A percentile compares a stretch with the other conserved stretches of the same genome.
These are phyloP conservation scores for Basipetospora chlamydospora DNA, from an alignment of 2,329 filamentous ascomycete genomes.

Conservation along the genomic window DNA sequence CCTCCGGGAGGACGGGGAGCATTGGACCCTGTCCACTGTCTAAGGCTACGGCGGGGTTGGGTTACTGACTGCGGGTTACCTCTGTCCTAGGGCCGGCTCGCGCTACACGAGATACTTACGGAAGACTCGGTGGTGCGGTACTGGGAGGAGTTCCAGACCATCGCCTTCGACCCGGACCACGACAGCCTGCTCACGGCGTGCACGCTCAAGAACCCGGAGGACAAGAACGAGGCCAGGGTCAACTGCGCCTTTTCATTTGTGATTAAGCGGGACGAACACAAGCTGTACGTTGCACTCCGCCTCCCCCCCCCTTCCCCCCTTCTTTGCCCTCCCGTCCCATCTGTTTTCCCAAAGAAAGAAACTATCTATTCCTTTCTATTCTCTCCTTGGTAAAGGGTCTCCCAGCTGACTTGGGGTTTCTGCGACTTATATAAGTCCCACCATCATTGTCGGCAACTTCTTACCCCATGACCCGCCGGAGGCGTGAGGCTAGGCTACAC, in stretches of 20 bases:
- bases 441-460: conserved; percentile 93
- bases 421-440: too few relatives aligned
- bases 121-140: conserved; percentile 93
- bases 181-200: conserved; percentile 94
- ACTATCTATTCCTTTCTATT: too few relatives aligned
- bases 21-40: too few relatives aligned
- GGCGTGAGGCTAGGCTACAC: too few relatives aligned
- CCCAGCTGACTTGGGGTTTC: neutral
- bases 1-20: too few relatives aligned
- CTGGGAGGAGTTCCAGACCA: conserved; percentile 98
- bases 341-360: neutral
- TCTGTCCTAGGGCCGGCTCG: conserved; percentile 65
- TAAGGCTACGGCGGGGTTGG: too few relatives aligned
- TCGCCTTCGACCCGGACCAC: conserved; percentile 86
- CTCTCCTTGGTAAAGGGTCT: too few relatives aligned
- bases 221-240: conserved; percentile 53
- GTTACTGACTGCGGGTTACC: neutral
- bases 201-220: conserved; percentile 68
- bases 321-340: neutral
- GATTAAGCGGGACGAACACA: conserved; percentile 85
- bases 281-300: conserved; percentile 56
- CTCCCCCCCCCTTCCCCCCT: neutral
- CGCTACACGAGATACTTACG: conserved; percentile 87
- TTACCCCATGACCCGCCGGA: conserved; percentile 58
- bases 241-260: conserved; percentile 97